Evolutionary conservation across 306 rosid genomes (phyloP).

Genomic region (Inga leiocalycina): DNA sequence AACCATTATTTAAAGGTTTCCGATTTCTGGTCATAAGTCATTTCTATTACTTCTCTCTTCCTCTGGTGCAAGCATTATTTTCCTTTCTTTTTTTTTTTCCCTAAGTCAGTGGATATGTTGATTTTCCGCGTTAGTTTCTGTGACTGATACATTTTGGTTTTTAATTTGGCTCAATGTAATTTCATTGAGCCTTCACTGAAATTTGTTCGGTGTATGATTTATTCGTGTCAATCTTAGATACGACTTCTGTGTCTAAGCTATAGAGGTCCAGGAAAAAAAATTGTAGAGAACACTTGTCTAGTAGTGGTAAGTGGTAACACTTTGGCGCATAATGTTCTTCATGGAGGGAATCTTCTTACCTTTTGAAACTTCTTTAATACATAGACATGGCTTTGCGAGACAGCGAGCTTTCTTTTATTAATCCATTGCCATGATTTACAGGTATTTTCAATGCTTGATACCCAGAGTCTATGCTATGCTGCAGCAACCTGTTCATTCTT

Average conservation of each 20-base stretch:
- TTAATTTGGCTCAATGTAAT: not conserved
- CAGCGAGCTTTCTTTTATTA: conserved; percentile 22
- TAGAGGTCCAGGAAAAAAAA: not conserved
- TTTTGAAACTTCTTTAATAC: not conserved
- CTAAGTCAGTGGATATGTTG: not conserved
- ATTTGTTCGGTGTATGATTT: not conserved
- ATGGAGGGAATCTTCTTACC: not conserved
- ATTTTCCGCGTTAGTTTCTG: not conserved
- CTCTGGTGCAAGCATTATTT: not conserved
- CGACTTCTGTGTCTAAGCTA: not conserved
- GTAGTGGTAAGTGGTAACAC: not conserved
- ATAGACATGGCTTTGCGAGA: conserved; percentile 4
- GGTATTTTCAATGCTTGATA: conserved; percentile 86
- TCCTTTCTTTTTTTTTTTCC: not conserved
- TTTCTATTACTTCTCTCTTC: not conserved
- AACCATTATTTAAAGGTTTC: not conserved
- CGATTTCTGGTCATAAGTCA: not conserved
- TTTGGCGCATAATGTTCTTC: not conserved
- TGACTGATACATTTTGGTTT: not conserved
- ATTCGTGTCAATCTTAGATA: not conserved
- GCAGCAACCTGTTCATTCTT: conserved; percentile 78
- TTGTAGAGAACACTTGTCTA: not conserved
- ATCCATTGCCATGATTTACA: conserved; percentile 40
- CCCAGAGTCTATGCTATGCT: conserved; percentile 78
- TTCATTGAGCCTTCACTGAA: not conserved